Evolutionary conservation across 148 eudicot genomes (phyloP), one percentile per base, ranked within the genome.

Genomic region (Polygonum aviculare): DNA sequence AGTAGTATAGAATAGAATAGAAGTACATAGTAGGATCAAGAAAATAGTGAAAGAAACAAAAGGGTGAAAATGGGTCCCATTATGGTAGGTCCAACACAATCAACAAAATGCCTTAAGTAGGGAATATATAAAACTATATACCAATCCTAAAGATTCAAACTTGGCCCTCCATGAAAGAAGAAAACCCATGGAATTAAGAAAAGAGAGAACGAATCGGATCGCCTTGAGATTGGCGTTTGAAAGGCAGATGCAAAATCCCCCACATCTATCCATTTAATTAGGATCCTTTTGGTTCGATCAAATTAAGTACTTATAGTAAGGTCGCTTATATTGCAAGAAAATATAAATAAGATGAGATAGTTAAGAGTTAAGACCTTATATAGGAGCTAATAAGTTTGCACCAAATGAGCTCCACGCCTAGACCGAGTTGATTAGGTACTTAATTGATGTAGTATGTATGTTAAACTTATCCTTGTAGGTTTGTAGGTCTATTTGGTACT

Each of bases 171-270:
- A 67, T 18, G n/a, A 65, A 67, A 67, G 72, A 65, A 39, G 36
- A 14, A 67, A 6, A 16, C 72, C 72, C 15, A 65, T 14, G 45
- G 72, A 67, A 67, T 67, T 67, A 36, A 7, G 72, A 67, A 67
- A 36, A 65, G 41, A 15, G 19, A 7, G 9, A 36, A 36, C 10
- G 72, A 67, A 35, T 67, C 72, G 72, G 72, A 67, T 67, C 72
- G 72, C 19, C 72, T 67, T 67, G 72, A 67, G 72, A 67, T 67
- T 67, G 72, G 44, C 45, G 72, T 67, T 67, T 67, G 36, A 67
- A 67, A 67, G 72, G 36, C n/a, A 67, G 41, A 67, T 67, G 44
- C 44, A 35, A 35, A 67, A 67, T 10, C n/a, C 45, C 40, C 72
- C 44, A 14, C 40, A 14, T 65, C 67, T 14, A 60, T 60, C 38